These are phyloP conservation scores for Lycium barbarum DNA, from an alignment of 257 asterid genomes.

Conservation along the genomic window DNA sequence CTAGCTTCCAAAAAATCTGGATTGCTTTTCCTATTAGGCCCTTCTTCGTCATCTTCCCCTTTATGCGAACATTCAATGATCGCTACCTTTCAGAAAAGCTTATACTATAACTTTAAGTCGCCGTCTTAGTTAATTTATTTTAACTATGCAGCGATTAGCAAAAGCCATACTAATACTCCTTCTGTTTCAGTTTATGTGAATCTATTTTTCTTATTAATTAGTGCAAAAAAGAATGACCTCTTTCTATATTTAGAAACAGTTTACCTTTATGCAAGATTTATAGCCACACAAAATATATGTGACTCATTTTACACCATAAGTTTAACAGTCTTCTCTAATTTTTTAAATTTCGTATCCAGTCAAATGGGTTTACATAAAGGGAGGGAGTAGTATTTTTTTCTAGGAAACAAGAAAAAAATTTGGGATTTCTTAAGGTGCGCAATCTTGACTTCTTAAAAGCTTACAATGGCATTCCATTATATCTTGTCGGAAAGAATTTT, in stretches of 20 bases:
- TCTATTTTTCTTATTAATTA: no score
- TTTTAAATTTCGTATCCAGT: no score
- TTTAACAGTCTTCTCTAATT: no score
- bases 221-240: no score
- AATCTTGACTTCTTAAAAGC: constrained; percentile 28
- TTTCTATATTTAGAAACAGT: no score
- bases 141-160: constrained; percentile 30
- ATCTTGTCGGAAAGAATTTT: constrained; percentile 14
- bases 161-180: neutral
- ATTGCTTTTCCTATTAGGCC: neutral
- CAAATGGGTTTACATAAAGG: no score
- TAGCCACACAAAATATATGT: no score
- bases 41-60: neutral
- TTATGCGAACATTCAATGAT: neutral
- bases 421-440: constrained; percentile 21
- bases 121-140: neutral
- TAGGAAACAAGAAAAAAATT: neutral
- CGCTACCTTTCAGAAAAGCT: neutral
- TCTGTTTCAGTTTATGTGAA: no score
- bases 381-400: neutral
- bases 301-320: no score
- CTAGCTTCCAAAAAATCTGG: neutral
- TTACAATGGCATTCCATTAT: neutral
- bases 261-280: no score
- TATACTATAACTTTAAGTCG: neutral